Conservation (phyloP, 2,329 filamentous ascomycete species). For the Diaporthe longicolla region DNA sequence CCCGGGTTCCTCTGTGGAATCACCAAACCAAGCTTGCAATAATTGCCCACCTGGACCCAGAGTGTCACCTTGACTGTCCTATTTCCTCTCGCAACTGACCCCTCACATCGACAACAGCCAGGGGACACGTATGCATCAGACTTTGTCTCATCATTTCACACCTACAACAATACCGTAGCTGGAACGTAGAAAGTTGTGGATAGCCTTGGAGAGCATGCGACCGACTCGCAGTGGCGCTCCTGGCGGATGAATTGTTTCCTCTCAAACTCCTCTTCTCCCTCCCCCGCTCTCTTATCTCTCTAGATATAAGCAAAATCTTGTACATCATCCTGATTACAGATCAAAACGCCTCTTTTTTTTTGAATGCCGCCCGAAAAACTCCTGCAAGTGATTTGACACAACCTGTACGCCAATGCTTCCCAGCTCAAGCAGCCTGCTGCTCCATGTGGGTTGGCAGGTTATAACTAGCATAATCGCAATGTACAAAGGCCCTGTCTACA, state of each 20-base stretch:
- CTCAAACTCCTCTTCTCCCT: not conserved
- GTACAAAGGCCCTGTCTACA: conserved; percentile 80
- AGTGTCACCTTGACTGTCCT: not conserved
- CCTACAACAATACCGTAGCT: not conserved
- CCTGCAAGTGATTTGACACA: not conserved
- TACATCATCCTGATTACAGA: not conserved
- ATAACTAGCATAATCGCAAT: conserved; percentile 75
- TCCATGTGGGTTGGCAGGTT: conserved; percentile 73
- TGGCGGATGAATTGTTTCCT: conserved; percentile 1
- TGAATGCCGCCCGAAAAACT: conserved; percentile 12
- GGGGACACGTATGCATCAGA: not conserved
- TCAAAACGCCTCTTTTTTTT: conserved; percentile 28
- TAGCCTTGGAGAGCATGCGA: not conserved
- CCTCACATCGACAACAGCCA: not conserved
- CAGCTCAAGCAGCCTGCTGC: conserved; percentile 51
- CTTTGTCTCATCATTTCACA: not conserved
- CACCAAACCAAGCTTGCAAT: no score
- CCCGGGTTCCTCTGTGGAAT: not conserved
- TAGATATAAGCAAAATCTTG: conserved; percentile 2
- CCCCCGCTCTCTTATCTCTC: not conserved
- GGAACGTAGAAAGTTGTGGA: not conserved
- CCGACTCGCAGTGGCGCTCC: conserved; percentile 15
- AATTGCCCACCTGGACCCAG: not conserved
- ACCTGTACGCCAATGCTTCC: not conserved
- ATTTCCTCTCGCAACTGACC: not conserved